phyloP scores from a whole-genome alignment of 1,284 basidiomycete species.

The Coniferiporia weirii region DNA sequence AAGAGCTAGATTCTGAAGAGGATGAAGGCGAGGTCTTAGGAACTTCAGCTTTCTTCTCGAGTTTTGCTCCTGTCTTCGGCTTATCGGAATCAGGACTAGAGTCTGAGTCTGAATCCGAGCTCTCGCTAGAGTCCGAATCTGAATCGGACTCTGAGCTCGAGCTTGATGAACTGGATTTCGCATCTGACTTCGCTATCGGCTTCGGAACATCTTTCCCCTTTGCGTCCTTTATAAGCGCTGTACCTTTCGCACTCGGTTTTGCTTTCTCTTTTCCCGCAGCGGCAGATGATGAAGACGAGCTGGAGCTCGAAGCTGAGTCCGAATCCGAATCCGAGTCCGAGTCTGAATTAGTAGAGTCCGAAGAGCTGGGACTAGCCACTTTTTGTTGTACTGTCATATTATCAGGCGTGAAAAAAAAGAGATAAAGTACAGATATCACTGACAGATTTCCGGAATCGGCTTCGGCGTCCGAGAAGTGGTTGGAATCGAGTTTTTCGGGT shows the following conservation, averaged over 20 bases:
- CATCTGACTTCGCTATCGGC: conserved; percentile 10
- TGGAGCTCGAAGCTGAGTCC: conserved; percentile 1
- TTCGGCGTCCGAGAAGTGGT: too few species aligned
- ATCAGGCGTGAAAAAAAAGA: too few species aligned
- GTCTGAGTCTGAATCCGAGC: conserved; percentile 18
- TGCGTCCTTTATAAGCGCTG: not conserved
- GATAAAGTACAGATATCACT: too few species aligned
- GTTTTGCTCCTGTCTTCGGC: not conserved
- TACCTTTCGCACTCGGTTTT: not conserved
- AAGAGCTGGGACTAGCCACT: not conserved
- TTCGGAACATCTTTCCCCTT: conserved; percentile 7
- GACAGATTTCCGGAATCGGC: too few species aligned
- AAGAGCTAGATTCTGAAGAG: conserved; percentile 5
- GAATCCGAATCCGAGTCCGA: conserved; percentile 24
- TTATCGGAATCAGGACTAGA: not conserved
- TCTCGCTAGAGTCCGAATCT: conserved; percentile 20
- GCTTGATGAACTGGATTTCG: conserved; percentile 12
- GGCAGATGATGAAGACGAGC: not conserved
- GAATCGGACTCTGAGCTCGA: conserved; percentile 3
- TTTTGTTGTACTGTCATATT: too few species aligned
- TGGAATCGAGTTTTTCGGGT: not conserved
- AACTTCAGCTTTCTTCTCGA: not conserved
- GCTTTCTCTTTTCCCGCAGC: not conserved
- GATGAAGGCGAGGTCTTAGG: not conserved
- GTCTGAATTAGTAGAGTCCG: conserved; percentile 23